phyloP scores from a whole-genome alignment of 2,329 filamentous ascomycete species.

The Aspergillus fischeri region DNA sequence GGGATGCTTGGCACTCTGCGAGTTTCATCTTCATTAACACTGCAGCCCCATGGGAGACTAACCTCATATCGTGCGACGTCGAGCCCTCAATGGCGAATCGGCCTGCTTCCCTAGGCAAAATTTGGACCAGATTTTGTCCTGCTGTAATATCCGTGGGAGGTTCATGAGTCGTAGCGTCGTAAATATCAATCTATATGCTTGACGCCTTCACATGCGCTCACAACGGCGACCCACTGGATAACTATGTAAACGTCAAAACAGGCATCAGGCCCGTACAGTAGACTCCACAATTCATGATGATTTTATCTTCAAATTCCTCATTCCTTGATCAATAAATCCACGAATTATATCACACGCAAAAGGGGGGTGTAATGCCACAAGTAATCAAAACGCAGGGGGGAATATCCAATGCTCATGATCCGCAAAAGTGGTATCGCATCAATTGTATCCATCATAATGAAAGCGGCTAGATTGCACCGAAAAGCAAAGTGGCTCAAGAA shows the following conservation, averaged over 20 bases:
- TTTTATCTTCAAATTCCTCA: background rate
- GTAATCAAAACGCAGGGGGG: background rate
- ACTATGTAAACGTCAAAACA: background rate
- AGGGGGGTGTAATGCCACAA: background rate
- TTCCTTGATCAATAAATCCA: background rate
- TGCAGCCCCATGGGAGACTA: background rate
- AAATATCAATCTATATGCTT: background rate
- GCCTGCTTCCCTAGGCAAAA: background rate
- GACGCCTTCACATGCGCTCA: background rate
- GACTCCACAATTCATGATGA: background rate
- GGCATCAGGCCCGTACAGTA: background rate
- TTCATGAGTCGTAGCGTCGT: background rate
- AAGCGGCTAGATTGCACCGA: background rate
- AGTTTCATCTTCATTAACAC: slow-evolving; percentile 23
- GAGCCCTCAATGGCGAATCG: background rate
- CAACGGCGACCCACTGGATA: background rate
- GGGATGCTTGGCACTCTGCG: slow-evolving; percentile 13
- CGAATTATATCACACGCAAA: background rate
- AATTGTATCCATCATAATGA: background rate
- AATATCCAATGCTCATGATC: background rate
- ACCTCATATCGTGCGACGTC: background rate
- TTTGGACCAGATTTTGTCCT: background rate
- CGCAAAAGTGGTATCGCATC: background rate
- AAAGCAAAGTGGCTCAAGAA: background rate
- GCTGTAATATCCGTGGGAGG: background rate